Evolutionary conservation across 306 rosid species (phyloP).

Genomic region (Lathyrus aphaca): DNA sequence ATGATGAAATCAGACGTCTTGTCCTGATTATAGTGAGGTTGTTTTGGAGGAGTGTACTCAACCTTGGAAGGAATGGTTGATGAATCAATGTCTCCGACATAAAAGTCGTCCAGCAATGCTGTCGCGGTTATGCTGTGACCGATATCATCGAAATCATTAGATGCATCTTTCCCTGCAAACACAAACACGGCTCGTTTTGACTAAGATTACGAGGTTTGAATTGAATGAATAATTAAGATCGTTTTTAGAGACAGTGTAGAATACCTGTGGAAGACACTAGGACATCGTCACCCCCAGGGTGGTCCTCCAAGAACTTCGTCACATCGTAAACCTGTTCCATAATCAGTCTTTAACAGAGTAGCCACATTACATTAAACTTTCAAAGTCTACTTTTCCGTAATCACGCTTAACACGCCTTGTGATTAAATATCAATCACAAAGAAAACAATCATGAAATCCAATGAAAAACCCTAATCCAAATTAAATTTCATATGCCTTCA

Average conservation of each 20-base stretch:
- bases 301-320: slow-evolving; percentile 92
- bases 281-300: slow-evolving; percentile 98
- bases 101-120: slow-evolving; percentile 85
- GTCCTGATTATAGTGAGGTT: slow-evolving; percentile 75
- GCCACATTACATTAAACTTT: not conserved
- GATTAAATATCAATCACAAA: slow-evolving; percentile 1
- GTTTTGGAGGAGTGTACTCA: slow-evolving; percentile 73
- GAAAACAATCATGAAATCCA: not conserved
- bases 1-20: slow-evolving; percentile 67
- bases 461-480: not conserved
- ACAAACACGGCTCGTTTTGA: slow-evolving; percentile 28
- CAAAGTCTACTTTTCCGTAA: not conserved
- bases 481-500: not conserved
- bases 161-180: slow-evolving; percentile 87
- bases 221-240: slow-evolving; percentile 32
- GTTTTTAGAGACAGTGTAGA: not conserved
- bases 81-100: slow-evolving; percentile 79
- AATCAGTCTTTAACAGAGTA: not conserved
- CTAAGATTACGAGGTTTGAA: slow-evolving; percentile 16
- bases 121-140: slow-evolving; percentile 84
- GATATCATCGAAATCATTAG: slow-evolving; percentile 75
- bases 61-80: slow-evolving; percentile 59
- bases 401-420: not conserved
- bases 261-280: slow-evolving; percentile 75
- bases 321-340: slow-evolving; percentile 79